Conservation (phyloP, 768 basidiomycete genomes). For the Strobilomyces confusus region DNA sequence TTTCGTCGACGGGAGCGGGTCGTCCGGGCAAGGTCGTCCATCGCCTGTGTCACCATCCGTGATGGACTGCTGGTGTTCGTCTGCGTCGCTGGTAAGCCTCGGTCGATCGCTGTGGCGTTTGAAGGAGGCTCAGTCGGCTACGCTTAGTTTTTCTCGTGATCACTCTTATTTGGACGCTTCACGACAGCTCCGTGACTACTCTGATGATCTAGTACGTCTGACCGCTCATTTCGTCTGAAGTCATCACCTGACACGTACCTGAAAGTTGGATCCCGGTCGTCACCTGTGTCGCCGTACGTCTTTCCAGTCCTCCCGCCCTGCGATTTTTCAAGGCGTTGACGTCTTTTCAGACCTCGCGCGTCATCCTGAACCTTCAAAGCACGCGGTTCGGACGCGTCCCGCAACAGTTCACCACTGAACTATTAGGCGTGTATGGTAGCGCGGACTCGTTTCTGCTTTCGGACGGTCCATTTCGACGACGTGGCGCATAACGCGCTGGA, state of each 20-base stretch:
- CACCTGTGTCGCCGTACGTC: slow-evolving; percentile 18
- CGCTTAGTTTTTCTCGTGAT: slow-evolving; percentile 12
- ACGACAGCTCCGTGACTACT: not conserved
- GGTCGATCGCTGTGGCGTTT: not conserved
- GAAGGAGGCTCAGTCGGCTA: not conserved
- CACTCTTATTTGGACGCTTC: not conserved
- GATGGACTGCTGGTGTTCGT: slow-evolving; percentile 19
- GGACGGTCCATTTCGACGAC: not conserved
- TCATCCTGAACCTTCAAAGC: slow-evolving; percentile 20
- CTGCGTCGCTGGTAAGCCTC: slow-evolving; percentile 14
- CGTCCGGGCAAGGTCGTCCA: not conserved
- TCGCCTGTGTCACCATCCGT: slow-evolving; percentile 22
- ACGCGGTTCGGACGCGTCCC: rapidly evolving
- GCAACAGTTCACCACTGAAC: slow-evolving; percentile 15
- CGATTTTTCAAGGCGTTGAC: not conserved
- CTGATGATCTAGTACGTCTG: slow-evolving; percentile 14
- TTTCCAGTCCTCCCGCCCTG: not conserved
- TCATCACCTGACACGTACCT: not conserved
- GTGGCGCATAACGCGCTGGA: not conserved
- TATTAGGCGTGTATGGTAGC: slow-evolving; percentile 9
- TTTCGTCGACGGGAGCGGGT: slow-evolving; percentile 11
- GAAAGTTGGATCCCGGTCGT: slow-evolving; percentile 20
- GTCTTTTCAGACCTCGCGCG: slow-evolving; percentile 9
- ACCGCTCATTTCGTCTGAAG: not conserved
- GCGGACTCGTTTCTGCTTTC: slow-evolving; percentile 15